Percentiles rank a stretch among this genome's conserved stretches.
Evolutionary conservation across 345 rosid genomes (phyloP).

Genomic region (Citrus sp.): DNA sequence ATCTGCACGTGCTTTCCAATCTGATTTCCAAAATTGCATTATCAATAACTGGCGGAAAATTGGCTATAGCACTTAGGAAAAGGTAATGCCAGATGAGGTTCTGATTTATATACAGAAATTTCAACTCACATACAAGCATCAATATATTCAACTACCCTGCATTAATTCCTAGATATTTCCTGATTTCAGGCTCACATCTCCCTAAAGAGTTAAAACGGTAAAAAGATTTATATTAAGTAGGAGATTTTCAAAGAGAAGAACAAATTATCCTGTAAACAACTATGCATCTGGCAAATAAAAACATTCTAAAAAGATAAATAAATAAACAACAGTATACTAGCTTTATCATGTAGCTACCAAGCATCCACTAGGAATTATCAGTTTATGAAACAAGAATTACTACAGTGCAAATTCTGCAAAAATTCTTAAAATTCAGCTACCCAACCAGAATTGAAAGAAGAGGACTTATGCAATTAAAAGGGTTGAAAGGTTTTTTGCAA

Average conservation of each 20-base stretch:
- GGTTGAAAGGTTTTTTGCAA: neutral
- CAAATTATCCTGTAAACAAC: neutral
- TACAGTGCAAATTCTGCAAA: neutral
- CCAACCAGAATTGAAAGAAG: neutral
- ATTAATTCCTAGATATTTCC: neutral
- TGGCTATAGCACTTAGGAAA: neutral
- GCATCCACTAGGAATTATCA: neutral
- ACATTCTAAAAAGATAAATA: neutral
- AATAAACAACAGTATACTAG: neutral
- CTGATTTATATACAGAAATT: neutral
- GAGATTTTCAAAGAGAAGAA: neutral
- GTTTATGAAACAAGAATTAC: neutral
- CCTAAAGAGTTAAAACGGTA: neutral
- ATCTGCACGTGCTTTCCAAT: constrained; percentile 95
- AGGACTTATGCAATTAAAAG: neutral
- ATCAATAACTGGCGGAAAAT: neutral
- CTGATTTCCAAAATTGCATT: constrained; percentile 33
- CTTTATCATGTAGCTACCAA: neutral
- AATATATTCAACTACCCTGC: neutral
- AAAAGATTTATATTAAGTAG: neutral
- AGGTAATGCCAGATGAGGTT: neutral
- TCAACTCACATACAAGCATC: neutral
- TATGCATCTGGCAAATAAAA: neutral
- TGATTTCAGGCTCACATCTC: neutral
- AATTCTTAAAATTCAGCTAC: neutral